A percentile compares a stretch with the other conserved stretches of the same genome.
Conservation (phyloP, 768 basidiomycete species). For the Mycena sanguinolenta region DNA sequence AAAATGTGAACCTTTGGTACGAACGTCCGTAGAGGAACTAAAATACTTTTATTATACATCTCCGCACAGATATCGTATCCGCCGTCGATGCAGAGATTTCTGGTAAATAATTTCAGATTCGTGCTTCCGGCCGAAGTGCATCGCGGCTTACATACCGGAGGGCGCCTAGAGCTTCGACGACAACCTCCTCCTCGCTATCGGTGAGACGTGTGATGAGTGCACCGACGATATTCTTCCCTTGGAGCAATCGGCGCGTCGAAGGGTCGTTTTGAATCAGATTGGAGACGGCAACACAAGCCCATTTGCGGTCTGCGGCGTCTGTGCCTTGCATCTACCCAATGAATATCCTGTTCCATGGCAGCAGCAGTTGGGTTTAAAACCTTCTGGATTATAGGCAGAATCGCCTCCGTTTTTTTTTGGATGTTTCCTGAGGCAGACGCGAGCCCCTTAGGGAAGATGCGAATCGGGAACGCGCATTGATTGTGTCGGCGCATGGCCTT, state of each 20-base stretch:
- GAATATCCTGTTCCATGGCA: constrained; percentile 6
- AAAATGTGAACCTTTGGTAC: constrained; percentile 75
- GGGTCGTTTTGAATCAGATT: constrained; percentile 96
- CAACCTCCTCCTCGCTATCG: constrained; percentile 91
- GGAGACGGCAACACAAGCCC: constrained; percentile 97
- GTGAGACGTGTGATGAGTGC: constrained; percentile 88
- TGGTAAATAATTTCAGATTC: constrained; percentile 47
- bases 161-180: constrained; percentile 90
- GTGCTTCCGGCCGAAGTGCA: neutral
- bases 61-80: constrained; percentile 96
- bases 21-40: constrained; percentile 81
- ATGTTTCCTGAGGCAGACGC: constrained; percentile 78
- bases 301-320: constrained; percentile 87
- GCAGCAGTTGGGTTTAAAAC: constrained; percentile 53
- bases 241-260: constrained; percentile 88
- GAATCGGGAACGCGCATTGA: constrained; percentile 93
- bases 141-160: constrained; percentile 72
- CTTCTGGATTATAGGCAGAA: constrained; percentile 93
- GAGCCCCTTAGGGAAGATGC: constrained; percentile 87
- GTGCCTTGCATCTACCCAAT: constrained; percentile 75
- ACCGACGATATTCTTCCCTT: constrained; percentile 92
- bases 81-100: constrained; percentile 95
- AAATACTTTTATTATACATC: constrained; percentile 96
- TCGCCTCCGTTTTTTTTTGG: constrained; percentile 81
- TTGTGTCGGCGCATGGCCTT: constrained; percentile 89